Base-by-base conservation (phyloP, 805 yeast genomes). In the Kurtzmaniella cleridarum region DNA sequence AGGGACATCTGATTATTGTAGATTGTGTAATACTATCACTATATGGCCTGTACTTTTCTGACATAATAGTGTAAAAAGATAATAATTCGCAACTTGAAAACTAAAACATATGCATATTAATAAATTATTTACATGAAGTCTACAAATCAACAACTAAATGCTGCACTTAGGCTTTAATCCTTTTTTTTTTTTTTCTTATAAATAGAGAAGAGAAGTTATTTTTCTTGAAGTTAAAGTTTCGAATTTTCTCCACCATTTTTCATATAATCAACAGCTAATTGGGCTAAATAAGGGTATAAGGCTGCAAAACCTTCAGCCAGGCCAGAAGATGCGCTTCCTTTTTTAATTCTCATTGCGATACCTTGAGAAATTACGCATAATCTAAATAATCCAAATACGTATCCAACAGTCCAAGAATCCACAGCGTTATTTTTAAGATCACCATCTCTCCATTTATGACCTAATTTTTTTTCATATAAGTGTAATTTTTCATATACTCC, bases 331-430 rank as follows among this genome's bases (percentile, higher is more conserved):
- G 82, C 81, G 28, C 68, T 71, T 9, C 82, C 82, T 36, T 64
- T 57, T 9, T 64, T 60, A 1, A 66, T 60, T 38, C 84, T 61
- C 60, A 78, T 77, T 4, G 78, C 79, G 36, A 79, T 76, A 2
- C 85, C 85, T 45, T 79, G 85, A 13, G 73, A 62, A 40, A 79
- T 79, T 13, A 79, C 82, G 41, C 74, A 65, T 14, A 78, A 62
- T 16, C 84, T 58, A 29, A 75, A 64, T 30, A 77, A 57, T 0
- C 81, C 81, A 55, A 77, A 79, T 2, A 76, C 79, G 11, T 61
- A 66, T 1, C 82, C 84, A 34, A 71, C 68, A 4, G 54, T 50
- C 81, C 82, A 79, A 40, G 53, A 55, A 29, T 60, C 64, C 5
- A 51, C 38, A 1, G 79, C 71, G 44, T 73, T 70, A 52, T 73